Evolutionary conservation across 2,329 filamentous ascomycete genomes (phyloP).

Genomic region (Trichoderma sp.): DNA sequence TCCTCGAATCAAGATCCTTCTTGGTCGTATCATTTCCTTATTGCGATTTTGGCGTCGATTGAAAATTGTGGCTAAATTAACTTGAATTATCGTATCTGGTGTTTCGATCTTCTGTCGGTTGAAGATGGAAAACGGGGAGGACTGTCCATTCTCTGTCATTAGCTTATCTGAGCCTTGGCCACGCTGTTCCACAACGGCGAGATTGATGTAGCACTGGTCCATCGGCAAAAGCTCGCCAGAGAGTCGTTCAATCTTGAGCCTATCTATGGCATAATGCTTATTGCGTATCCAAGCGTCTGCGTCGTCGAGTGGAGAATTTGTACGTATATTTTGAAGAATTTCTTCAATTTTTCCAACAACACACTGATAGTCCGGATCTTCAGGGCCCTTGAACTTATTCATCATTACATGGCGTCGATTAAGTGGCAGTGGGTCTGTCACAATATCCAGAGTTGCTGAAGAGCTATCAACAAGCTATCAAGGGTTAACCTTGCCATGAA

Average conservation of each 20-base stretch:
- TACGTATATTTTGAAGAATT: constrained; percentile 31
- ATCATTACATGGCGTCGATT: constrained; percentile 34
- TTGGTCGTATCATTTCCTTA: constrained; percentile 31
- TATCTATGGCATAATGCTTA: constrained; percentile 33
- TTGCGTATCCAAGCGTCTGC: constrained; percentile 32
- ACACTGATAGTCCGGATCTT: constrained; percentile 30
- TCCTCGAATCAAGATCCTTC: constrained; percentile 42
- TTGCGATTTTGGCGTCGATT: constrained; percentile 32
- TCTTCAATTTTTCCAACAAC: constrained; percentile 33
- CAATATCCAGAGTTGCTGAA: constrained; percentile 36
- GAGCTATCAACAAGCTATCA: constrained; percentile 34
- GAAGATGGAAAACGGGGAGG: background rate
- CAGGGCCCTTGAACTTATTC: constrained; percentile 36
- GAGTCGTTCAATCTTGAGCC: constrained; percentile 42
- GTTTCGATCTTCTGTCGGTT: constrained; percentile 38
- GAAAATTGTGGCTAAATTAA: constrained; percentile 39
- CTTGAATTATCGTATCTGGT: constrained; percentile 32
- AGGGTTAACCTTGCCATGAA: background rate
- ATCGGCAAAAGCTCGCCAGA: constrained; percentile 41
- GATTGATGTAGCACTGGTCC: constrained; percentile 47
- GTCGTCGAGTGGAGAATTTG: background rate
- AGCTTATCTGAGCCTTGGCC: background rate
- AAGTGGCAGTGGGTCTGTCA: constrained; percentile 34
- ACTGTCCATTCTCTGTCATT: too few relatives aligned
- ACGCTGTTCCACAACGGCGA: constrained; percentile 41